Percentiles rank a stretch among this genome's conserved stretches.
These are phyloP conservation scores for Russula compacta DNA, from an alignment of 768 basidiomycete species.

Conservation along the genomic window DNA sequence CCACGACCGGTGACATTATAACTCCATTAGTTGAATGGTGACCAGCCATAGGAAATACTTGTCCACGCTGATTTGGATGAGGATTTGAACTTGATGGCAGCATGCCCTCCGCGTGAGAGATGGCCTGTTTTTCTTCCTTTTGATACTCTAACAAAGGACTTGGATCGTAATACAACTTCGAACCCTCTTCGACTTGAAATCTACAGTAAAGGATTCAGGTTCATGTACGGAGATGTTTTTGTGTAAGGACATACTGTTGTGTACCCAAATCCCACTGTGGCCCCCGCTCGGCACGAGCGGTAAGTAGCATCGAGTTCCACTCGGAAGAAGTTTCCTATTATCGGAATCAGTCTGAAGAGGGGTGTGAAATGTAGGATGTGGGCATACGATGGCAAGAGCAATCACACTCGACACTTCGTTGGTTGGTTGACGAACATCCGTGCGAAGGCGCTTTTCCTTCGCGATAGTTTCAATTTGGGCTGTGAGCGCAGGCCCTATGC, in stretches of 20 bases:
- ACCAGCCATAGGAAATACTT: constrained; percentile 3
- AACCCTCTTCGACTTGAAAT: constrained; percentile 67
- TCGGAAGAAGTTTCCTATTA: constrained; percentile 69
- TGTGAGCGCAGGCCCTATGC: constrained; percentile 54
- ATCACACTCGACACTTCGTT: constrained; percentile 41
- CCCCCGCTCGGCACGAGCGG: constrained; percentile 71
- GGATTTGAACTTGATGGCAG: constrained; percentile 21
- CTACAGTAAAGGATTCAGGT: constrained; percentile 29
- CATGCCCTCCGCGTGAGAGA: neutral
- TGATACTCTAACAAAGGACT: constrained; percentile 29
- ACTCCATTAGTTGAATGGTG: constrained; percentile 20
- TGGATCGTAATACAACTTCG: constrained; percentile 67
- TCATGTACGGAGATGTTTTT: neutral
- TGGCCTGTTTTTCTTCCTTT: constrained; percentile 21
- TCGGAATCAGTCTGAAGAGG: neutral
- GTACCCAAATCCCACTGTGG: constrained; percentile 86
- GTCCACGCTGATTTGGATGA: constrained; percentile 4
- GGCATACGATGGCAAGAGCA: constrained; percentile 57
- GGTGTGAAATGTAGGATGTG: neutral
- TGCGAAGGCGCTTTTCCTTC: constrained; percentile 37
- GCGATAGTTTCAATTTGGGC: constrained; percentile 51
- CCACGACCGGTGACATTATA: constrained; percentile 12
- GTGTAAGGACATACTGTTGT: constrained; percentile 52
- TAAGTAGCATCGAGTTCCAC: constrained; percentile 75
- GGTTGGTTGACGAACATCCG: constrained; percentile 55